A percentile compares a stretch with the other conserved stretches of the same genome.
Conservation (phyloP, 2,329 filamentous ascomycete species). For the Nothophoma quercina region DNA sequence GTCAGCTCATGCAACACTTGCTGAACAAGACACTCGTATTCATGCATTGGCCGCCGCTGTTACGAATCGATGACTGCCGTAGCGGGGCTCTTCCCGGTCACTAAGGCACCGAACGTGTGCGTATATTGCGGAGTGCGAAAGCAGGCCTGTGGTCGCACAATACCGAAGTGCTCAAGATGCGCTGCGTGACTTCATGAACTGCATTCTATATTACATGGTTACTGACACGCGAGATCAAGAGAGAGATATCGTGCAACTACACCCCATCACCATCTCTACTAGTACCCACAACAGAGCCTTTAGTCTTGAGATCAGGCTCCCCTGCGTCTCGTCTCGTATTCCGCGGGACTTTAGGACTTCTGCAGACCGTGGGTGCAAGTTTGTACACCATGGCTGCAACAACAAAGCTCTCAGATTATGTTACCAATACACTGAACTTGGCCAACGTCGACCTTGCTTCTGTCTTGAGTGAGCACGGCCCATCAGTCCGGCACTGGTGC, state of each 20-base stretch:
- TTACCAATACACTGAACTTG: too few relatives aligned
- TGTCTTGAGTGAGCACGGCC: too few relatives aligned
- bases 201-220: neutral
- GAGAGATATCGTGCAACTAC: too few relatives aligned
- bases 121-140: neutral
- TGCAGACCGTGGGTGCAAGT: too few relatives aligned
- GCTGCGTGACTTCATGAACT: neutral
- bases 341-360: too few relatives aligned
- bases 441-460: neutral
- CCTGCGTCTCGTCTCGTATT: too few relatives aligned
- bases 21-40: neutral
- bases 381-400: too few relatives aligned
- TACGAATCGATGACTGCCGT: neutral
- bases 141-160: neutral
- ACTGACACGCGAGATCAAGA: too few relatives aligned
- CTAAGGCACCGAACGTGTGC: neutral
- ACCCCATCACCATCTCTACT: neutral
- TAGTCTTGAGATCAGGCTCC: too few relatives aligned
- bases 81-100: neutral
- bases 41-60: neutral
- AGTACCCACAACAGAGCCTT: neutral
- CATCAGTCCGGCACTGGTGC: neutral
- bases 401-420: too few relatives aligned
- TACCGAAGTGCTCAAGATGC: neutral
- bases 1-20: neutral